Base-by-base conservation (phyloP, 192 early-diverging fungal genomes). In the Backusella tarrabulga region DNA sequence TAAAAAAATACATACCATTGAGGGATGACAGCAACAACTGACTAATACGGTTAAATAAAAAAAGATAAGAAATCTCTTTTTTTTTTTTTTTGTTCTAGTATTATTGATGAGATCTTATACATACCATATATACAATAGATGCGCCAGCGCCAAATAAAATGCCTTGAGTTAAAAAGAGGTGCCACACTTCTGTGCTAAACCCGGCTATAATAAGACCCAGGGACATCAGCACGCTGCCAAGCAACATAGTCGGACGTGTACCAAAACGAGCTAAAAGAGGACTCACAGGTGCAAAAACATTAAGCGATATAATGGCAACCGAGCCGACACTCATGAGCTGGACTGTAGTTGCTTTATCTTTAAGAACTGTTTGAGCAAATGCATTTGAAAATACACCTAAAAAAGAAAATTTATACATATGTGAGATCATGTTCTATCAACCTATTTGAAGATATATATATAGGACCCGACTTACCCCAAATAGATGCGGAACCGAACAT, bases 141-240 rank as follows among this genome's bases (percentile, higher is more conserved):
- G 67, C 84, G 2, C 89, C 89, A 35, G 88, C 15, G 12, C 89
- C 90, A 63, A 85, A 89, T 14, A 91, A 67, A 34, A 90, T 78
- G 4, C 90, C 90, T 80, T 91, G 89, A n/a, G 85, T 87, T 19
- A 91, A 74, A 56, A 88, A 81, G 32, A 91, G 74, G 34, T 90
- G 90, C 90, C 90, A 91, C 11, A 88, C 81, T 88, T 91, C 68
- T 11, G 38, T 69, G 42, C 72, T 77, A 29, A 77, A 77, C 6
- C 76, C 71, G 46, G 80, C 72, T 17, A 81, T 44, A 41, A 81
- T 75, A 14, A 81, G 34, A 52, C 80, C 76, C 23, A 81, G 73
- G 0, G 76, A 74, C n/a, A 77, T 34, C 0, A 74, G 8, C 34
- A 71, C 38, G 26, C 67, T 77, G 11, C 80, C 80, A 71, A 77